A percentile compares a stretch with the other conserved stretches of the same genome.
Conservation (phyloP, 2,329 filamentous ascomycete genomes). For the Pseudogymnoascus sp. region DNA sequence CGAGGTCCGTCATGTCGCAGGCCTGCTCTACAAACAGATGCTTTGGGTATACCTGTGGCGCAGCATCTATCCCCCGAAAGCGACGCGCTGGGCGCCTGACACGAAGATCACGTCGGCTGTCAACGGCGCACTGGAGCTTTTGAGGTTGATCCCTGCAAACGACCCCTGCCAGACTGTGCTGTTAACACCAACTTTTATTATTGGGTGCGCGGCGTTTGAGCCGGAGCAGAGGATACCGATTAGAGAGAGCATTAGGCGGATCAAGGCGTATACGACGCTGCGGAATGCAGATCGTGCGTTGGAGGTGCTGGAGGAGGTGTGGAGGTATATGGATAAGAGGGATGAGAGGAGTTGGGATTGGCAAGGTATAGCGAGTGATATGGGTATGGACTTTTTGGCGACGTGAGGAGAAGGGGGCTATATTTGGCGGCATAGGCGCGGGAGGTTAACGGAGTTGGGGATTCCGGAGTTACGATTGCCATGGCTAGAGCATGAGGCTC, state of each 20-base stretch:
- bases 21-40: slow-evolving; percentile 57
- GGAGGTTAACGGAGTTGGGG: not conserved
- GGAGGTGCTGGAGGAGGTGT: slow-evolving; percentile 10
- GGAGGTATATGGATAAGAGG: slow-evolving; percentile 9
- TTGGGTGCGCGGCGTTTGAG: slow-evolving; percentile 1
- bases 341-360: slow-evolving; percentile 57
- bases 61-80: slow-evolving; percentile 50
- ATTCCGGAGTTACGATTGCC: not conserved
- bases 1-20: slow-evolving; percentile 47
- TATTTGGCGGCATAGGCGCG: not conserved
- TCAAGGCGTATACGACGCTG: not conserved
- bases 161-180: slow-evolving; percentile 47
- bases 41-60: slow-evolving; percentile 58
- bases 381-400: slow-evolving; percentile 49
- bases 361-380: slow-evolving; percentile 47
- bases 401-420: slow-evolving; percentile 19
- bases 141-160: slow-evolving; percentile 48
- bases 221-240: not conserved
- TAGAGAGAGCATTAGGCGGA: slow-evolving; percentile 21
- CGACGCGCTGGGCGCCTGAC: slow-evolving; percentile 33
- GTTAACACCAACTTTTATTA: slow-evolving; percentile 12
- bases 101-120: slow-evolving; percentile 47
- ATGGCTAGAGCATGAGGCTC: not conserved
- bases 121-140: slow-evolving; percentile 47
- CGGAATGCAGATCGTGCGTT: slow-evolving; percentile 17